phyloP scores from a whole-genome alignment of 208 protist species.

The Crithidia fasciculata region DNA sequence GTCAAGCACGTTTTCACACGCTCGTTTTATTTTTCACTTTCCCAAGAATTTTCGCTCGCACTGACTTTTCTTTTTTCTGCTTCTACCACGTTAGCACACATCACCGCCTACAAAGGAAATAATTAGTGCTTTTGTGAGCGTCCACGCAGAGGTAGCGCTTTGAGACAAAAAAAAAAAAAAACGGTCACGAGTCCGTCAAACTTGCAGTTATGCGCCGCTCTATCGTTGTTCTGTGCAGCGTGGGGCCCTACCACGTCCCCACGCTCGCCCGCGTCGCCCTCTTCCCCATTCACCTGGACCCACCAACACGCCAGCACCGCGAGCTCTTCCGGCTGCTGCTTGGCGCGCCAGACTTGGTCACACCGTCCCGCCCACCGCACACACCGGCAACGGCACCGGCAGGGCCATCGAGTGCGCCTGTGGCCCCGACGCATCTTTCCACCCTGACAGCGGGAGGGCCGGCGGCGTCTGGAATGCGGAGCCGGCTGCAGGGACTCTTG shows the following conservation, averaged over 20 bases:
- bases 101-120: too few relatives aligned
- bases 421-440: neutral
- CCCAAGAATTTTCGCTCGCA: too few relatives aligned
- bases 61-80: neutral
- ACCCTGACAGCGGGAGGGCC: neutral
- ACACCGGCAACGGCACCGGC: neutral
- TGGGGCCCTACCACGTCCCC: constrained; percentile 34
- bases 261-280: constrained; percentile 69
- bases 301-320: constrained; percentile 83
- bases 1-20: too few relatives aligned
- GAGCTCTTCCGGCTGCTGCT: constrained; percentile 86
- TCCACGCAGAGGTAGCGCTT: too few relatives aligned
- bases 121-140: too few relatives aligned
- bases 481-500: neutral
- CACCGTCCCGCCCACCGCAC: neutral
- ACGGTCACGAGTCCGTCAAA: neutral
- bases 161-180: constrained; percentile 7
- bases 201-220: constrained; percentile 20
- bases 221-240: constrained; percentile 13
- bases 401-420: neutral
- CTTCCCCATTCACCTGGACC: constrained; percentile 89
- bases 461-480: neutral
- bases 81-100: neutral
- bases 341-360: constrained; percentile 37
- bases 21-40: too few relatives aligned